Conservation (phyloP, 78 protist species). For the Dictyostelium purpureum region DNA sequence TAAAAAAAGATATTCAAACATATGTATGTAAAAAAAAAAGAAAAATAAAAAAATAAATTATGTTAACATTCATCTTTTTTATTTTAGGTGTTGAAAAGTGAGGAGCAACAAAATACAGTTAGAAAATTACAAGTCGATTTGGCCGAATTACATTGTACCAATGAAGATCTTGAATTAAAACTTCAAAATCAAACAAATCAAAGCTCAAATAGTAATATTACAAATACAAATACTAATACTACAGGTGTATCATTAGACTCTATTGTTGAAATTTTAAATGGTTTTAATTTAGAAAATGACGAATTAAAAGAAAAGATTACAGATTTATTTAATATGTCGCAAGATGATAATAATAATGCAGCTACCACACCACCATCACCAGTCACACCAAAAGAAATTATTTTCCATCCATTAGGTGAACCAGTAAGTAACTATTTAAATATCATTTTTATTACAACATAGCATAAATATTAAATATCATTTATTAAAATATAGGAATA, state of each 20-base stretch:
- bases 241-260: neutral
- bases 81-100: neutral
- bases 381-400: slow-evolving; percentile 6
- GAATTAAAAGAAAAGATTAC: neutral
- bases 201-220: neutral
- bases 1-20: slow-evolving; percentile 37
- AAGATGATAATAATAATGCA: neutral
- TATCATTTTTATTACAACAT: too few relatives aligned
- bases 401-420: slow-evolving; percentile 71
- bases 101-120: slow-evolving; percentile 38
- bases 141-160: slow-evolving; percentile 43
- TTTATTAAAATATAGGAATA: neutral
- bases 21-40: neutral
- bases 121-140: slow-evolving; percentile 50
- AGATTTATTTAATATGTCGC: neutral
- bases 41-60: too few relatives aligned
- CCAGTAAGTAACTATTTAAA: slow-evolving; percentile 12
- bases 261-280: neutral
- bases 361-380: slow-evolving; percentile 10
- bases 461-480: neutral
- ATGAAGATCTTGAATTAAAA: slow-evolving; percentile 40
- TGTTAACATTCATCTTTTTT: neutral
- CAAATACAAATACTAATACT: neutral
- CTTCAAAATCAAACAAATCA: neutral
- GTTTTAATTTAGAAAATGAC: too few relatives aligned